Conservation (phyloP, 768 basidiomycete species). For the Pulveroboletus frians region DNA sequence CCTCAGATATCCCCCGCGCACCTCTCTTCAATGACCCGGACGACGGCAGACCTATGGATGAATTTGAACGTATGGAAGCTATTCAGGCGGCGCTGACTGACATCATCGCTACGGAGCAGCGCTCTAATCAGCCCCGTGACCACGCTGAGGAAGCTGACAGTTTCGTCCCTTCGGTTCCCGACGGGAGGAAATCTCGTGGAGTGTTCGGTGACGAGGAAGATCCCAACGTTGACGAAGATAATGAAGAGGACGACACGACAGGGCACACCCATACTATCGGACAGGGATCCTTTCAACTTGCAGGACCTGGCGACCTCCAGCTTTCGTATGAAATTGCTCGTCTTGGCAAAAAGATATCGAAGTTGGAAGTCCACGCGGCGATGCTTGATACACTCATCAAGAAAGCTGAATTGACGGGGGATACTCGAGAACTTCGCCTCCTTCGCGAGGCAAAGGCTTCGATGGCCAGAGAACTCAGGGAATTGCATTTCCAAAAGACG, state of each 20-base stretch:
- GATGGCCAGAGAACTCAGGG: constrained; percentile 76
- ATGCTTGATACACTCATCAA: constrained; percentile 87
- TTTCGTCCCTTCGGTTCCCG: constrained; percentile 5
- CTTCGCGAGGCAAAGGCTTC: constrained; percentile 78
- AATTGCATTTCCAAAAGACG: constrained; percentile 81
- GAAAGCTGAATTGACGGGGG: constrained; percentile 92
- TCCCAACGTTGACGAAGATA: constrained; percentile 39
- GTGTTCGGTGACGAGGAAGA: constrained; percentile 37
- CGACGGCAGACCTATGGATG: constrained; percentile 48
- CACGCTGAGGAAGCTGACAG: constrained; percentile 6
- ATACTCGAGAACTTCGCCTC: constrained; percentile 77
- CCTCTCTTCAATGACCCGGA: constrained; percentile 81
- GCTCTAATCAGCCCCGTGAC: constrained; percentile 27
- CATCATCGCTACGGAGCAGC: constrained; percentile 84
- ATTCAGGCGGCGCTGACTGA: constrained; percentile 95
- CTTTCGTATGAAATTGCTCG: constrained; percentile 82
- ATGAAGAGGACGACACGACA: constrained; percentile 37
- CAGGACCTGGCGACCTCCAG: constrained; percentile 86
- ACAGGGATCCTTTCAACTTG: constrained; percentile 60
- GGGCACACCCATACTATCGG: constrained; percentile 28
- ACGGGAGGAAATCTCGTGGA: constrained; percentile 25
- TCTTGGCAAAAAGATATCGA: constrained; percentile 67
- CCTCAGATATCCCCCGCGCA: constrained; percentile 54
- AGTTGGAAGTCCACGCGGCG: constrained; percentile 72
- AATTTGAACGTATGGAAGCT: constrained; percentile 87